phyloP scores from a whole-genome alignment of 1,284 basidiomycete genomes.

The Farysia itapuensis region DNA sequence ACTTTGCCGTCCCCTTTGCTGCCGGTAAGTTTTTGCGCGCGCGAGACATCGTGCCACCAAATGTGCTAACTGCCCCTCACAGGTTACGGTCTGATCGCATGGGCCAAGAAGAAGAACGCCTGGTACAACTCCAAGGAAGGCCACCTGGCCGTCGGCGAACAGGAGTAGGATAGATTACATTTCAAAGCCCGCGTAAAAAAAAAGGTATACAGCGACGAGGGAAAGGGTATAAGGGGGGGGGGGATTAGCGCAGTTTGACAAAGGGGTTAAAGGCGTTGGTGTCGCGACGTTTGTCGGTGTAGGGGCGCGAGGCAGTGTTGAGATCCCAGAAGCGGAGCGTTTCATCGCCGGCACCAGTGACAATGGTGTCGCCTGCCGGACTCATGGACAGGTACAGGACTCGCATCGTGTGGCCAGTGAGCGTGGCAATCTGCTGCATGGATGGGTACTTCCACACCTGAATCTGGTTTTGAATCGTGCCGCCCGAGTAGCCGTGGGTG shows the following conservation, averaged over 20 bases:
- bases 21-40: conserved; percentile 31
- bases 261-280: conserved; percentile 50
- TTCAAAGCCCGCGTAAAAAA: too few relatives aligned
- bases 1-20: conserved; percentile 56
- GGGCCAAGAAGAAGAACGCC: conserved; percentile 53
- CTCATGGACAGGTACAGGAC: conserved; percentile 96
- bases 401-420: conserved; percentile 83
- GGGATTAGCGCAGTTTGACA: conserved; percentile 46
- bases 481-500: conserved; percentile 93
- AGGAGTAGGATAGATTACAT: too few relatives aligned
- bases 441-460: conserved; percentile 97
- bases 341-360: conserved; percentile 96
- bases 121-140: conserved; percentile 59
- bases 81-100: conserved; percentile 56
- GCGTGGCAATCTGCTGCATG: conserved; percentile 71
- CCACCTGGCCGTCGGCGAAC: too few relatives aligned
- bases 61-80: not conserved
- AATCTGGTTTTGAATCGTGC: conserved; percentile 93
- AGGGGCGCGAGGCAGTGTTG: conserved; percentile 43
- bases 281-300: conserved; percentile 36
- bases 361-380: conserved; percentile 94
- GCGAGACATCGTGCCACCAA: not conserved
- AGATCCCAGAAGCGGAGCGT: conserved; percentile 83
- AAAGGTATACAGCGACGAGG: not conserved
- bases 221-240: not conserved